phyloP scores from a whole-genome alignment of 2,329 filamentous ascomycete genomes.

The Proliferodiscus dingleyae region DNA sequence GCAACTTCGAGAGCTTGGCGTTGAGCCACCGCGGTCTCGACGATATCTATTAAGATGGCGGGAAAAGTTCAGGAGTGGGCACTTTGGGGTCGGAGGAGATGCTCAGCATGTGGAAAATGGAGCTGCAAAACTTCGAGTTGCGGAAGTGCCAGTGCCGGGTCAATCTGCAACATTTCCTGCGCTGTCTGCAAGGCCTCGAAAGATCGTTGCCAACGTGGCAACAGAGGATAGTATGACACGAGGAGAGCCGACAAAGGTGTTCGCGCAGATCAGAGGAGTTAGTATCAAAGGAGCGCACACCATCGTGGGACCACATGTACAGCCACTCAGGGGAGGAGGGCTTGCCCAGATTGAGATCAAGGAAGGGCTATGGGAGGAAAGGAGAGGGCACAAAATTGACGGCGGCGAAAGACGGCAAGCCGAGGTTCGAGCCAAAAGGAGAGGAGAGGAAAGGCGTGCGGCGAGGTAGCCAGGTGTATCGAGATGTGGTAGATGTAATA shows the following conservation, averaged over 20 bases:
- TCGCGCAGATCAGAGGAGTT: slow-evolving; percentile 58
- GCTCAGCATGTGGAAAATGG: slow-evolving; percentile 63
- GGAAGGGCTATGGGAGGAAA: slow-evolving; percentile 92
- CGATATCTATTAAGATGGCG: slow-evolving; percentile 85
- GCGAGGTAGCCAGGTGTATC: slow-evolving; percentile 33
- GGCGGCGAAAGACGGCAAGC: slow-evolving; percentile 88
- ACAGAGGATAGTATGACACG: slow-evolving; percentile 38
- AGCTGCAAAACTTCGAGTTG: slow-evolving; percentile 46
- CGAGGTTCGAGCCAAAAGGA: slow-evolving; percentile 81
- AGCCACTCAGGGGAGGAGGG: slow-evolving; percentile 59
- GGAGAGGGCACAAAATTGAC: slow-evolving; percentile 84
- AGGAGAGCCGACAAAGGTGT: slow-evolving; percentile 30
- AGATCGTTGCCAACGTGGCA: slow-evolving; percentile 55
- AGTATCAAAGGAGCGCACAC: slow-evolving; percentile 62
- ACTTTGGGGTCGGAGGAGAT: slow-evolving; percentile 79
- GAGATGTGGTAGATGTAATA: slow-evolving; percentile 22
- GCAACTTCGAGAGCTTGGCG: slow-evolving; percentile 76
- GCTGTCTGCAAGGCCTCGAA: slow-evolving; percentile 45
- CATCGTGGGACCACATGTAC: slow-evolving; percentile 71
- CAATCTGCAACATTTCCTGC: slow-evolving; percentile 43
- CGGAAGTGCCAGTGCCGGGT: slow-evolving; percentile 31
- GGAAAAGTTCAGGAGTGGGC: slow-evolving; percentile 73
- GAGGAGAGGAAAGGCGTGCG: slow-evolving; percentile 59
- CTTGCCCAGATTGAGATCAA: slow-evolving; percentile 64
- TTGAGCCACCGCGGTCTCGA: slow-evolving; percentile 78